Evolutionary conservation across 345 rosid species (phyloP).

Genomic region (Streptanthus diversifolius): DNA sequence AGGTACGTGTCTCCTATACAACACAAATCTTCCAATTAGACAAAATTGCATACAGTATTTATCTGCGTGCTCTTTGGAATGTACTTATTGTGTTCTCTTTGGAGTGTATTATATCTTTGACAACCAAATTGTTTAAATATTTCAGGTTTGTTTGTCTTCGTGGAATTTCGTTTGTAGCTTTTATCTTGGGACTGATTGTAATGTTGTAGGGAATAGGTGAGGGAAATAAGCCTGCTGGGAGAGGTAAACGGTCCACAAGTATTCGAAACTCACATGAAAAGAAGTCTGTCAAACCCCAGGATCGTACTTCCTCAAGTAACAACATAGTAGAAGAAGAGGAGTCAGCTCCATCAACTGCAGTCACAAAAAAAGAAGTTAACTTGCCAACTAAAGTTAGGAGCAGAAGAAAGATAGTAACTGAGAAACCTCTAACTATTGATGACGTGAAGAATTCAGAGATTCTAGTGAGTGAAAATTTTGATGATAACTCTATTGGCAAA

Average conservation of each 20-base stretch:
- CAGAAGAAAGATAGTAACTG: slow-evolving; percentile 53
- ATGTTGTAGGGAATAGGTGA: slow-evolving; percentile 44
- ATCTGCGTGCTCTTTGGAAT: slow-evolving; percentile 1
- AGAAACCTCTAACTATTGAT: slow-evolving; percentile 39
- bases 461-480: slow-evolving; percentile 38
- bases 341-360: slow-evolving; percentile 44
- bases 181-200: slow-evolving; percentile 12
- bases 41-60: slow-evolving; percentile 3
- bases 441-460: slow-evolving; percentile 35
- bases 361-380: slow-evolving; percentile 42
- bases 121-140: background rate
- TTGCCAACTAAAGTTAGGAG: slow-evolving; percentile 69
- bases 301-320: slow-evolving; percentile 44
- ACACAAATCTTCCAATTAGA: background rate
- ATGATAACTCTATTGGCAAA: slow-evolving; percentile 29
- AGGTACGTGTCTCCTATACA: slow-evolving; percentile 38
- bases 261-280: slow-evolving; percentile 45
- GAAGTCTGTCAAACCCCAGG: slow-evolving; percentile 47
- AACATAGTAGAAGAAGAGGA: slow-evolving; percentile 44
- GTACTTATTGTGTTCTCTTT: background rate
- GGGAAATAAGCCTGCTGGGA: slow-evolving; percentile 38
- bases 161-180: slow-evolving; percentile 5
- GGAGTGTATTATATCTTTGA: slow-evolving; percentile 11
- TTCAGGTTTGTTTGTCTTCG: background rate
- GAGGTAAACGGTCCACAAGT: slow-evolving; percentile 46